Base-by-base conservation (phyloP, 2,329 filamentous ascomycete species). In the Myotisia sp. region DNA sequence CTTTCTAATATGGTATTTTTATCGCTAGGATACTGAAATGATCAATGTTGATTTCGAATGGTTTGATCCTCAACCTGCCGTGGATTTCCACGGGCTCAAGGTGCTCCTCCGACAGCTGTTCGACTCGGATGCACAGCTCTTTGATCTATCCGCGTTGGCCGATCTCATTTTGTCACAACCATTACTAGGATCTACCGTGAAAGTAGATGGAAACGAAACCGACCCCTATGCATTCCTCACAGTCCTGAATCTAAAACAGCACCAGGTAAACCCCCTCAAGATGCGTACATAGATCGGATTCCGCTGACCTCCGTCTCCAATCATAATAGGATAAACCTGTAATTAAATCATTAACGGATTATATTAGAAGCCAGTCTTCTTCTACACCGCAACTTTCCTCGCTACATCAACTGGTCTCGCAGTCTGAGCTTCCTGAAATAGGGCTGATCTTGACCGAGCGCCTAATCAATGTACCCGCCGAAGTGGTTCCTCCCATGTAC, bases 11-110 rank as follows among this genome's bases (percentile, higher is more conserved):
- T 1, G 26, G 22, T 38, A 23, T 33, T 31, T 24, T 18, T 20
- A 31, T 20, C 24, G 20, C 13, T 38, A 92, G 82, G 83, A 93
- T 50, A 79, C 85, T 51, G 81, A 93, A 53, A 79, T 87, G 56
- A 75, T 98, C 44, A 79, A 95, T 53, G 85, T 95, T 38, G 87
- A 95, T 45, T 98, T 98, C 51, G 90, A 98, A 64, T 95, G 85
- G 81, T 98, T 95, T 64, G 92, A 94, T 60, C 92, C 87, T 42
- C 79, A 90, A 48, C 69, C 81, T 2, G 74, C 80, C 5, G 70
- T 92, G 48, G 90, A 98, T 59, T 95, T 95, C 59, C 87, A 95
- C 60, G 90, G 90, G 38, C 72, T 92, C 47, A 94, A 94, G 58
- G 79, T 75, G 6, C 74, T 98, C 5, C 61, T 94, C 39, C 80